A percentile compares a stretch with the other conserved stretches of the same genome.
These are phyloP conservation scores for Metarhizium guizhouense DNA, from an alignment of 2,329 filamentous ascomycete genomes.

Conservation along the genomic window DNA sequence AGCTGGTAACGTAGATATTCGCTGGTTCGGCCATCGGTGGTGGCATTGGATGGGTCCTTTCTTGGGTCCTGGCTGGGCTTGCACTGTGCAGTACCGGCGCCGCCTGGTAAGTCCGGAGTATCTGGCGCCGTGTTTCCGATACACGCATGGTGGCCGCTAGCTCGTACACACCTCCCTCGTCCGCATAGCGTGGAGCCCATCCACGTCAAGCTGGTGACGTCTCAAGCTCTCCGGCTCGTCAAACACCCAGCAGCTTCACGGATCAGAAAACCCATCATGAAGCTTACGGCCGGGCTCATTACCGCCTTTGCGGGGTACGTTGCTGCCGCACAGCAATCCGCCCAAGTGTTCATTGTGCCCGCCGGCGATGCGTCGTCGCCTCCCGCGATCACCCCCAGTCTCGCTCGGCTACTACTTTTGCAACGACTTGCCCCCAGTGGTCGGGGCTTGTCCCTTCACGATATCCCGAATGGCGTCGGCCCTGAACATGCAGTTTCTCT, in stretches of 20 bases:
- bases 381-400: slow-evolving; percentile 39
- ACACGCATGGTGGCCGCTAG: neutral
- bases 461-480: slow-evolving; percentile 31
- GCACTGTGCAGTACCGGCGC: neutral
- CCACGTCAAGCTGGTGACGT: slow-evolving; percentile 20
- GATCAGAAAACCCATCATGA: slow-evolving; percentile 27
- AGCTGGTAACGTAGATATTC: neutral
- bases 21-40: neutral
- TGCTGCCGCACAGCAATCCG: slow-evolving; percentile 30
- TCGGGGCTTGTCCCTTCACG: slow-evolving; percentile 39
- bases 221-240: slow-evolving; percentile 12
- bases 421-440: slow-evolving; percentile 42
- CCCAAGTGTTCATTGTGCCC: slow-evolving; percentile 46
- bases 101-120: slow-evolving; percentile 3
- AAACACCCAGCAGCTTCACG: slow-evolving; percentile 23
- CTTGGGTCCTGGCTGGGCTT: neutral
- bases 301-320: slow-evolving; percentile 29
- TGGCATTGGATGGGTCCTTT: neutral
- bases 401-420: slow-evolving; percentile 50
- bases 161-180: neutral
- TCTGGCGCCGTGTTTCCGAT: slow-evolving; percentile 8
- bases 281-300: slow-evolving; percentile 31
- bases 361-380: slow-evolving; percentile 20
- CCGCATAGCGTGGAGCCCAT: neutral
- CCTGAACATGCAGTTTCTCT: slow-evolving; percentile 42